Conservation (phyloP, 179 eudicot genomes). For the Silene noctiflora region DNA sequence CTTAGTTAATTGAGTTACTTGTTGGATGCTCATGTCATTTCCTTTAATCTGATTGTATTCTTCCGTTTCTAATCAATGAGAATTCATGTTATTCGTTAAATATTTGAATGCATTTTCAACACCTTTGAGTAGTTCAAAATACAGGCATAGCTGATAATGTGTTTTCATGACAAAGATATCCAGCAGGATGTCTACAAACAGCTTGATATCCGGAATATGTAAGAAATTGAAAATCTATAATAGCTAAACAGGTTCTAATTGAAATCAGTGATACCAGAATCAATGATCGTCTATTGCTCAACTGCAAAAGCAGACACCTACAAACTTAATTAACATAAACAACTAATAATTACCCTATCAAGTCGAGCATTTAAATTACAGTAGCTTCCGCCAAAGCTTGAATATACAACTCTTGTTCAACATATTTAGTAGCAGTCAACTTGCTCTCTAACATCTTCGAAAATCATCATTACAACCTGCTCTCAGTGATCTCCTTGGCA, state of each 20-base stretch:
- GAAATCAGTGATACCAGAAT: no score
- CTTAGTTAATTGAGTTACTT: constrained; percentile 8
- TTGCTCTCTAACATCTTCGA: not conserved
- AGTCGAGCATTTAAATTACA: not conserved
- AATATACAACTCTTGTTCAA: not conserved
- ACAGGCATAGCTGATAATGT: not conserved
- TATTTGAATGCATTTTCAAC: not conserved
- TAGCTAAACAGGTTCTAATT: no score
- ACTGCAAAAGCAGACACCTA: not conserved
- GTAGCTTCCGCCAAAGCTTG: not conserved
- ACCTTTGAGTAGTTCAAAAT: no score
- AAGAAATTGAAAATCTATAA: not conserved
- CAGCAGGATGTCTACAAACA: not conserved
- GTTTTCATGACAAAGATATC: no score
- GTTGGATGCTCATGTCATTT: constrained; percentile 18
- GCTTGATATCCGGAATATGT: not conserved
- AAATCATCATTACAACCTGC: not conserved
- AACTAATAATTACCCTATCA: not conserved
- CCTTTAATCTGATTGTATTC: constrained; percentile 17
- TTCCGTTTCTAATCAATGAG: constrained; percentile 9
- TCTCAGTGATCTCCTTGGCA: constrained; percentile 1
- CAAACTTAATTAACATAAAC: not conserved
- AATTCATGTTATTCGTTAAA: not conserved
- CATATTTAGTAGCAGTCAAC: not conserved
- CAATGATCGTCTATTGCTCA: no score